A percentile compares a stretch with the other conserved stretches of the same genome.
Evolutionary conservation across 2,329 filamentous ascomycete species (phyloP).

Genomic region (Cladophialophora yegresii): DNA sequence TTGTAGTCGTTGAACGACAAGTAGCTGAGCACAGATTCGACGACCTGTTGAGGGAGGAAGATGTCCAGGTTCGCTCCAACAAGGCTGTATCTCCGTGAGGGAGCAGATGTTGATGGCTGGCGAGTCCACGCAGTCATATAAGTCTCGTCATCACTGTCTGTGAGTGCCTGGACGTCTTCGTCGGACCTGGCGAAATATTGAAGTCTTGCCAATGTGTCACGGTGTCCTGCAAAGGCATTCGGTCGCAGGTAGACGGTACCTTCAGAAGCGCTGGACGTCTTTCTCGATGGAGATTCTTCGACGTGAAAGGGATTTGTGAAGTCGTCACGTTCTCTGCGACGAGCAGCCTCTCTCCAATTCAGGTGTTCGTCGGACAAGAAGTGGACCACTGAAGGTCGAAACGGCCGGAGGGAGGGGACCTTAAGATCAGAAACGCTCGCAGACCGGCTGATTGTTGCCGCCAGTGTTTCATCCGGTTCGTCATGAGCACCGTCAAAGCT

Average conservation of each 20-base stretch:
- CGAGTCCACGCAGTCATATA: conserved; percentile 5
- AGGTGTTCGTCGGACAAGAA: conserved; percentile 23
- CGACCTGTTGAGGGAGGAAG: conserved; percentile 25
- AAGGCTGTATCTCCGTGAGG: not conserved
- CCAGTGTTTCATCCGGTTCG: conserved; percentile 3
- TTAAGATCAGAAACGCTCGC: conserved; percentile 1
- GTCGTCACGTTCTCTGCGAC: not conserved
- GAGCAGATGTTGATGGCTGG: conserved; percentile 1
- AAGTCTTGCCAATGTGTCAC: conserved; percentile 36
- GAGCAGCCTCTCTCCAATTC: conserved; percentile 14
- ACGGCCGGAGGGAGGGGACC: not conserved
- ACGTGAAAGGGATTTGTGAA: conserved; percentile 24
- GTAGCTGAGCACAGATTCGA: conserved; percentile 21
- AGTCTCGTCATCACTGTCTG: conserved; percentile 6
- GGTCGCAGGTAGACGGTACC: conserved; percentile 24
- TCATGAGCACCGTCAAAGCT: conserved; percentile 21
- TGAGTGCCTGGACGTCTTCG: not conserved
- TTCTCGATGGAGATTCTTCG: conserved; percentile 17
- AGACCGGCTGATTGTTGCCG: not conserved
- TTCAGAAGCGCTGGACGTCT: conserved; percentile 23
- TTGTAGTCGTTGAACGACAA: conserved; percentile 32
- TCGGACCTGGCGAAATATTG: not conserved
- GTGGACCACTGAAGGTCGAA: conserved; percentile 16
- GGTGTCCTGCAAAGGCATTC: conserved; percentile 31
- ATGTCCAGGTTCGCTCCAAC: conserved; percentile 6